Evolutionary conservation across 768 basidiomycete genomes (phyloP).

Genomic region (Russula olivacea): DNA sequence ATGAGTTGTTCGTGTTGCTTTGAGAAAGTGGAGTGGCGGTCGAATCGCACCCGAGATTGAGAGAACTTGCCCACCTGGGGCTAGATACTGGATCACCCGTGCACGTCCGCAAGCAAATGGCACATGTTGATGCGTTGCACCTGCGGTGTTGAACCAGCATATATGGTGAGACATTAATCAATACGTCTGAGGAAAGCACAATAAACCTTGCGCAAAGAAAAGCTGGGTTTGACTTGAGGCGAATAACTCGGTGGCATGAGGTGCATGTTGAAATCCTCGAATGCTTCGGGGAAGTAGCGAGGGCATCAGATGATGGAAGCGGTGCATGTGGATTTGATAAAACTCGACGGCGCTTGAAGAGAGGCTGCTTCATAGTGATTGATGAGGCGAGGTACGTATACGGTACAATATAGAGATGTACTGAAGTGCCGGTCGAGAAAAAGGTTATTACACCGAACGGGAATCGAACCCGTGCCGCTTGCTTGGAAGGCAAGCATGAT

Average conservation of each 20-base stretch:
- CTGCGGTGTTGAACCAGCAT: conserved; percentile 26
- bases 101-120: conserved; percentile 44
- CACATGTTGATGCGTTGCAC: conserved; percentile 38
- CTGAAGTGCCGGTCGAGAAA: background rate
- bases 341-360: conserved; percentile 11
- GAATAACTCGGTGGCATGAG: conserved; percentile 12
- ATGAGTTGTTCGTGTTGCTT: conserved; percentile 8
- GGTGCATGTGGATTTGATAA: conserved; percentile 1
- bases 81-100: conserved; percentile 31
- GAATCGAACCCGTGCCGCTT: conserved; percentile 33
- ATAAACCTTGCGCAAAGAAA: conserved; percentile 15
- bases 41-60: conserved; percentile 30
- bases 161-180: background rate
- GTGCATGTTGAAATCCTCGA: conserved; percentile 7
- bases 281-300: conserved; percentile 1
- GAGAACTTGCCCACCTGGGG: conserved; percentile 32
- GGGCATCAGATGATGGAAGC: background rate
- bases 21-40: conserved; percentile 32
- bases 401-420: too few relatives aligned
- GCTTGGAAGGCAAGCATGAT: conserved; percentile 37
- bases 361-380: background rate
- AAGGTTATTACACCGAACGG: conserved; percentile 26
- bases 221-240: conserved; percentile 12
- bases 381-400: background rate
- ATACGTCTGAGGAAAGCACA: background rate